phyloP scores from a whole-genome alignment of 805 yeast genomes.

The Cyberlindnera euphorbiae region DNA sequence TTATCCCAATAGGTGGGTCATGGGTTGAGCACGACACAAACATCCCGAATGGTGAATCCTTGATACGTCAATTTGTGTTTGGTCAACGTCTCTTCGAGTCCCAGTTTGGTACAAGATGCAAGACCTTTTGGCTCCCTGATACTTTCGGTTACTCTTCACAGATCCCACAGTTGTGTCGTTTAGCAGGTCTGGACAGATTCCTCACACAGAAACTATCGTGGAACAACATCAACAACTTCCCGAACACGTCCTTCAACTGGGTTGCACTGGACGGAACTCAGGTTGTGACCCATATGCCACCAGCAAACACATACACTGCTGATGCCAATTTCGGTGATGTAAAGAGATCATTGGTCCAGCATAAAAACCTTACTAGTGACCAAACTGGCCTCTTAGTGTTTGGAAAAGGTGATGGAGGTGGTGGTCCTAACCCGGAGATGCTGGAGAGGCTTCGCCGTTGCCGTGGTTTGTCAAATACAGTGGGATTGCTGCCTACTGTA shows the following conservation, averaged over 20 bases:
- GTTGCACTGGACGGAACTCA: conserved; percentile 92
- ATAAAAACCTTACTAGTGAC: conserved; percentile 76
- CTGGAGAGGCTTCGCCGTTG: conserved; percentile 87
- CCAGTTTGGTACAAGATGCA: conserved; percentile 72
- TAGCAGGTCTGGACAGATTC: conserved; percentile 80
- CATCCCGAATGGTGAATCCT: conserved; percentile 90
- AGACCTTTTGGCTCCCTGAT: conserved; percentile 93
- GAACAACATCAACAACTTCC: conserved; percentile 92
- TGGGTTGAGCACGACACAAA: conserved; percentile 99
- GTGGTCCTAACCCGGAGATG: conserved; percentile 95
- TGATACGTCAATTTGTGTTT: conserved; percentile 79
- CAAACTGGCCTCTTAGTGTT: conserved; percentile 77
- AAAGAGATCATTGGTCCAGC: conserved; percentile 69
- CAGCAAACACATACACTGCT: conserved; percentile 93
- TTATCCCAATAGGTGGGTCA: conserved; percentile 91
- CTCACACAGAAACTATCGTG: conserved; percentile 92
- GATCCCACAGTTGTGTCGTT: conserved; percentile 85
- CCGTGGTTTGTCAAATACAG: conserved; percentile 79
- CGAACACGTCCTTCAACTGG: conserved; percentile 92
- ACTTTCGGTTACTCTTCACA: conserved; percentile 96
- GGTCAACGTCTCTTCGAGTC: conserved; percentile 85
- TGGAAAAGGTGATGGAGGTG: conserved; percentile 98
- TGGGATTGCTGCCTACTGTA: conserved; percentile 77
- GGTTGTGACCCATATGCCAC: conserved; percentile 96
- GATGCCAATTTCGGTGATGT: conserved; percentile 92